Conservation (phyloP, 176 grass and related monocot species). For the Areca catechu region DNA sequence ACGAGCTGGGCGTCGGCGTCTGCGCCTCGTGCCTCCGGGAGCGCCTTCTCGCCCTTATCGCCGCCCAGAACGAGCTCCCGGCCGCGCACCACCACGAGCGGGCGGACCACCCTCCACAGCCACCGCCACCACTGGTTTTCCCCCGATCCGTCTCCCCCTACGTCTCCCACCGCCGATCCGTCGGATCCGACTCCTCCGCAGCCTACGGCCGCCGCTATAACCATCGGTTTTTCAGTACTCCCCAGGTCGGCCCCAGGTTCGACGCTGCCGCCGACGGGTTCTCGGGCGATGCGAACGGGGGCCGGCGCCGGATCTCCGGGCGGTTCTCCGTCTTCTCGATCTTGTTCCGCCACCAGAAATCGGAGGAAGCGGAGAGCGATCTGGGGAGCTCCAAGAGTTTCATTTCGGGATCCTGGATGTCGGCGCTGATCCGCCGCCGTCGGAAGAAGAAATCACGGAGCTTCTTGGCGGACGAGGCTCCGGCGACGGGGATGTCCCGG, state of each 20-base stretch:
- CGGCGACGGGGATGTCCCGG: constrained; percentile 11
- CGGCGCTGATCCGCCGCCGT: constrained; percentile 38
- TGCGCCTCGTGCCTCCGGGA: constrained; percentile 91
- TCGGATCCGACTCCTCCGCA: constrained; percentile 9
- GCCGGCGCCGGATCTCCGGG: no score
- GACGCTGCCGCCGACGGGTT: constrained; percentile 15
- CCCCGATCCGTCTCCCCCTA: constrained; percentile 28
- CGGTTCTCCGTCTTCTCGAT: constrained; percentile 55
- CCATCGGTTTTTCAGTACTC: no score
- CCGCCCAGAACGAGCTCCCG: constrained; percentile 49
- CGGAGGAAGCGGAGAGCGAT: constrained; percentile 10
- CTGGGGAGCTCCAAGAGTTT: constrained; percentile 3
- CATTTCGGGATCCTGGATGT: constrained; percentile 54
- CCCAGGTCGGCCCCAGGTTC: background rate
- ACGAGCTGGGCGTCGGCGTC: constrained; percentile 55
- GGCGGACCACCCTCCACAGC: constrained; percentile 17
- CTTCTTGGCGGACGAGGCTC: background rate
- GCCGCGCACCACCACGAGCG: constrained; percentile 9
- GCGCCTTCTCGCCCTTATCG: constrained; percentile 59
- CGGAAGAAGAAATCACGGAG: constrained; percentile 22
- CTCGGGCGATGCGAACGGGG: no score
- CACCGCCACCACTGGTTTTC: constrained; percentile 18
- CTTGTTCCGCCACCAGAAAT: constrained; percentile 47
- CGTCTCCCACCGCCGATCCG: constrained; percentile 14
- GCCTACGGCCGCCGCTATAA: constrained; percentile 1